Conservation (phyloP, 257 asterid genomes). For the Solanum boliviense region DNA sequence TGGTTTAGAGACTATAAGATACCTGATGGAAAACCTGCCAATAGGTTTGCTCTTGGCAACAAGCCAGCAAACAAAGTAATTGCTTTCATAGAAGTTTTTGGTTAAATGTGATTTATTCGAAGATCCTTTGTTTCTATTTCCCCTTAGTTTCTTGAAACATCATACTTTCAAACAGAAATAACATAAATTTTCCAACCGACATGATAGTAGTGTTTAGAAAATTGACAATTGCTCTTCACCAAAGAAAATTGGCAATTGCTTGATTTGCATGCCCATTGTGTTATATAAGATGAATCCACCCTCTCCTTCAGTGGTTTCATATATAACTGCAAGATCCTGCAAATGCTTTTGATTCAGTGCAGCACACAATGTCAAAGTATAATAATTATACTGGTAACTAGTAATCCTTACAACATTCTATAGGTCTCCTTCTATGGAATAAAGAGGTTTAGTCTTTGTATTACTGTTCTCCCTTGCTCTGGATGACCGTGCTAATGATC, state of each 20-base stretch:
- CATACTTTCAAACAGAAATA: background rate
- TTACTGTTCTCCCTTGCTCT: background rate
- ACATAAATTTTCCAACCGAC: background rate
- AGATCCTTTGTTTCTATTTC: background rate
- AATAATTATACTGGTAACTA: background rate
- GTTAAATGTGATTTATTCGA: background rate
- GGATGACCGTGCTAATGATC: background rate
- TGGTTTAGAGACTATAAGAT: slow-evolving; percentile 99
- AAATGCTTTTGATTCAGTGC: background rate
- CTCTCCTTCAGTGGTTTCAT: background rate
- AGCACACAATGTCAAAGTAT: background rate
- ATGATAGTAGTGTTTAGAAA: background rate
- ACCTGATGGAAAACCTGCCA: slow-evolving; percentile 98
- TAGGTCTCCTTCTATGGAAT: background rate
- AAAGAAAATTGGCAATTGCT: background rate
- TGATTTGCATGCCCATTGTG: background rate
- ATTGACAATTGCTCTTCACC: background rate
- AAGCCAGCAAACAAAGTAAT: slow-evolving; percentile 89
- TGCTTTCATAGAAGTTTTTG: background rate
- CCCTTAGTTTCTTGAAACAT: background rate
- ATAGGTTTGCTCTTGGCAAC: slow-evolving; percentile 88
- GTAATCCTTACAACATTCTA: background rate
- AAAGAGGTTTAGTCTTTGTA: background rate
- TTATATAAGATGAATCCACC: background rate
- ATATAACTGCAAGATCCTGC: background rate